Conservation (phyloP, 208 protist species). For the Jaenimonas drosophilae region DNA sequence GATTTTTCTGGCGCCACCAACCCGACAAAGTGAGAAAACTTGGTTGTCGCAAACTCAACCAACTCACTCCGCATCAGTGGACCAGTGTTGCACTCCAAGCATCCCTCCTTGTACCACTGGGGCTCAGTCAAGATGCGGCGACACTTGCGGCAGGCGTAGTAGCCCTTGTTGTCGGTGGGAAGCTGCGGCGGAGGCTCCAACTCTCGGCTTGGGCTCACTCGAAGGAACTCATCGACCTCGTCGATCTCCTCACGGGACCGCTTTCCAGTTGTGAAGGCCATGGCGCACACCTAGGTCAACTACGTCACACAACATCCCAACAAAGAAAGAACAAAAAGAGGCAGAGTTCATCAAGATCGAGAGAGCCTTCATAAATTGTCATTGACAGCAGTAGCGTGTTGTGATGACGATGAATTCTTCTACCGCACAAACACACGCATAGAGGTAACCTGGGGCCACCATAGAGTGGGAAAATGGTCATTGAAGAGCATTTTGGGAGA, state of each 20-base stretch:
- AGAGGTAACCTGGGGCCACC: too few relatives aligned
- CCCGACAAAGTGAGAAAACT: conserved; percentile 81
- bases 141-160: conserved; percentile 71
- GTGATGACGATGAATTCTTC: too few relatives aligned
- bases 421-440: too few relatives aligned
- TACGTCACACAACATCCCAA: neutral
- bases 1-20: conserved; percentile 73
- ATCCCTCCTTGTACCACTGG: conserved; percentile 70
- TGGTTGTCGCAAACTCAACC: conserved; percentile 56
- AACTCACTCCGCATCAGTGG: conserved; percentile 47
- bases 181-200: conserved; percentile 69
- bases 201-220: too few relatives aligned
- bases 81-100: conserved; percentile 54
- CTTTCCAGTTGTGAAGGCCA: conserved; percentile 1
- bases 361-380: too few relatives aligned
- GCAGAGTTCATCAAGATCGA: neutral
- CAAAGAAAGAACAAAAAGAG: conserved; percentile 8
- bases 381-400: too few relatives aligned
- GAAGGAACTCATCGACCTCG: too few relatives aligned
- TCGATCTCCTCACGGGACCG: neutral
- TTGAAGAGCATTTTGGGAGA: too few relatives aligned
- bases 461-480: too few relatives aligned
- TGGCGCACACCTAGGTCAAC: neutral
- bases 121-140: conserved; percentile 59
- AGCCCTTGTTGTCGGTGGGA: conserved; percentile 49